Percentiles rank a stretch among this genome's conserved stretches.
phyloP scores from a whole-genome alignment of 345 rosid species.

The Dipteronia dyeriana region DNA sequence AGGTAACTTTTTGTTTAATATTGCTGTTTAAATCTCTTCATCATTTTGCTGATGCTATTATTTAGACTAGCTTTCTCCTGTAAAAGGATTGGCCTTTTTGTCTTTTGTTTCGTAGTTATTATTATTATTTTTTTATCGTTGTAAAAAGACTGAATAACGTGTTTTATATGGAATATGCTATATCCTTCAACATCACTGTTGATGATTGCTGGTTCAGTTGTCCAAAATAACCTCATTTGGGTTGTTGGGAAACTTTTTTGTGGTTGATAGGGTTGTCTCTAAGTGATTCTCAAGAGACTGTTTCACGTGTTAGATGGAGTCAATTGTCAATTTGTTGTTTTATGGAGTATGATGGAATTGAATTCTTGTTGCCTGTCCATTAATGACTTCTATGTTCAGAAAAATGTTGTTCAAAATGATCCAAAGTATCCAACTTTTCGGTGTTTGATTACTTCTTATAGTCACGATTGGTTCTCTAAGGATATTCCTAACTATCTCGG shows the following conservation, averaged over 20 bases:
- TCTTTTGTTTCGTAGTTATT: background rate
- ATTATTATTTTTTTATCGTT: background rate
- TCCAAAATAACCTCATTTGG: conserved; percentile 8
- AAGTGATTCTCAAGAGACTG: background rate
- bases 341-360: background rate
- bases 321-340: background rate
- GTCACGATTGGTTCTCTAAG: background rate
- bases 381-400: background rate
- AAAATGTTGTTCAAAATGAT: background rate
- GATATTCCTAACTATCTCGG: background rate
- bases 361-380: background rate
- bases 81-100: background rate
- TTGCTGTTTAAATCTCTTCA: too few relatives aligned
- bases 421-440: background rate
- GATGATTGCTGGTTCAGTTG: background rate
- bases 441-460: too few relatives aligned
- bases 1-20: conserved; percentile 33
- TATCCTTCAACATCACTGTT: conserved; percentile 6
- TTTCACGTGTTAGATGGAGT: background rate
- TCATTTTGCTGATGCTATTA: background rate
- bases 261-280: background rate
- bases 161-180: background rate
- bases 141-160: background rate
- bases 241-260: background rate
- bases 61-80: background rate